Evolutionary conservation across 129 eudicot species (phyloP).

Genomic region (Artemisia argyi): DNA sequence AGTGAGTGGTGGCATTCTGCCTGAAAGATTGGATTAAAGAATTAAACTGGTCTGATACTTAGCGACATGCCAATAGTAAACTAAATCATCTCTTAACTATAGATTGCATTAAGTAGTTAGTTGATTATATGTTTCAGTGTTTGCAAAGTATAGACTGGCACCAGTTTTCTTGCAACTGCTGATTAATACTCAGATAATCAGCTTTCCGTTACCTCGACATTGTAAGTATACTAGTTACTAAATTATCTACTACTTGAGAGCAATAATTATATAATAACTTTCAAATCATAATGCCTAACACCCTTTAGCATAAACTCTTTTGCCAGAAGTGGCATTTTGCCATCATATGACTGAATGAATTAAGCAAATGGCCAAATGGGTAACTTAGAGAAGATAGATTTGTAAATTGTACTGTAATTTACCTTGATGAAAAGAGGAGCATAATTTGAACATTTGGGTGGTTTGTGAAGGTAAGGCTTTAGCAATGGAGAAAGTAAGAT

Average conservation of each 20-base stretch:
- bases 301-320: conserved; percentile 47
- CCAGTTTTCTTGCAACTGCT: too few relatives aligned
- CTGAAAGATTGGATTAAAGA: conserved; percentile 37
- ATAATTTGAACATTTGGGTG: conserved; percentile 73
- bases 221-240: too few relatives aligned
- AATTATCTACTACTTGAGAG: too few relatives aligned
- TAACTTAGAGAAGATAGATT: not conserved
- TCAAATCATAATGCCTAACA: too few relatives aligned
- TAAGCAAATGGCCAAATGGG: not conserved
- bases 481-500: conserved; percentile 56
- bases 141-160: not conserved
- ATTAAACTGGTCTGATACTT: not conserved
- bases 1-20: conserved; percentile 73
- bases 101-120: too few relatives aligned
- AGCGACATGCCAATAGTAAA: not conserved
- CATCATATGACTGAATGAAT: too few relatives aligned
- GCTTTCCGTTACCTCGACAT: too few relatives aligned
- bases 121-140: not conserved
- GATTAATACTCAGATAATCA: not conserved
- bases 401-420: not conserved
- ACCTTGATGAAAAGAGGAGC: conserved; percentile 79
- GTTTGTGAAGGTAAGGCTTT: conserved; percentile 65
- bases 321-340: conserved; percentile 28
- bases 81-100: too few relatives aligned
- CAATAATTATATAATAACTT: too few relatives aligned